These are phyloP conservation scores for Calamus simplicifolius DNA, from an alignment of 176 grass and related monocot genomes.

Conservation along the genomic window DNA sequence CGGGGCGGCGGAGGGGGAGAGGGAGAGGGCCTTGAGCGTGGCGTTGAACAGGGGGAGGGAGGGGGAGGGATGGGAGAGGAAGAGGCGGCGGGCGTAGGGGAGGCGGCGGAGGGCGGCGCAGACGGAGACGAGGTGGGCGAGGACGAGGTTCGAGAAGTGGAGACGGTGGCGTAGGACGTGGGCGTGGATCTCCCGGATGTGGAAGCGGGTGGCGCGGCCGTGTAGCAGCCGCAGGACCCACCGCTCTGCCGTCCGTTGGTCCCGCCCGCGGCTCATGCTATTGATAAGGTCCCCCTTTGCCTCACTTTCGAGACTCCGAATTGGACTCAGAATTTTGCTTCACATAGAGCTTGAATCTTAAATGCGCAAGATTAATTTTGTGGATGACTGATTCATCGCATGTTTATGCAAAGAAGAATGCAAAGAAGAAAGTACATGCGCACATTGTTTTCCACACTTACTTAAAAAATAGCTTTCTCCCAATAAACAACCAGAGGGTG, in stretches of 20 bases:
- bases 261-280: constrained; percentile 21
- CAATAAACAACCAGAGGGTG: too few relatives aligned
- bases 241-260: constrained; percentile 31
- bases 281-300: too few relatives aligned
- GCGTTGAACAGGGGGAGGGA: constrained; percentile 41
- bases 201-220: constrained; percentile 11
- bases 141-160: constrained; percentile 12
- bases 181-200: constrained; percentile 33
- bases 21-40: constrained; percentile 33
- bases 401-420: too few relatives aligned
- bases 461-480: too few relatives aligned
- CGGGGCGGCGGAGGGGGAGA: constrained; percentile 8
- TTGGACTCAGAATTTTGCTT: too few relatives aligned
- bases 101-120: constrained; percentile 28
- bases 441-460: too few relatives aligned
- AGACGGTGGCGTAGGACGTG: constrained; percentile 36
- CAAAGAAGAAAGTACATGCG: too few relatives aligned
- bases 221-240: constrained; percentile 46
- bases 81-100: constrained; percentile 15
- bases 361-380: too few relatives aligned
- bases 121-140: constrained; percentile 28
- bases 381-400: too few relatives aligned
- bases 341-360: too few relatives aligned
- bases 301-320: too few relatives aligned
- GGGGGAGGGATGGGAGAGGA: constrained; percentile 11